phyloP scores from a whole-genome alignment of 805 yeast genomes.

The Kockiozyma suomiensis region DNA sequence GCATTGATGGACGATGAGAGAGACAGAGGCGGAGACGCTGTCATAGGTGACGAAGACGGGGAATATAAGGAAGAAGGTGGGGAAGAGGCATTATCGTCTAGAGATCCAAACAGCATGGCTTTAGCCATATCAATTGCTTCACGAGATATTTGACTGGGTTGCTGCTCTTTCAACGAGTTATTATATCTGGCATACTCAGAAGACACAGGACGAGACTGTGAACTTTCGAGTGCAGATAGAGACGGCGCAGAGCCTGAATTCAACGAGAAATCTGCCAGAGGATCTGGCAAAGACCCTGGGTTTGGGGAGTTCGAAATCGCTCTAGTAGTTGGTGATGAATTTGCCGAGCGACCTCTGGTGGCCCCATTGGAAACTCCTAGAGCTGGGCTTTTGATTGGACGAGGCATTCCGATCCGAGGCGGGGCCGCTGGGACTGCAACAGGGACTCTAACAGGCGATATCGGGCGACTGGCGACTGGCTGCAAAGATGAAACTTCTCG shows the following conservation, averaged over 20 bases:
- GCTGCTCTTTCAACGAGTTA: neutral
- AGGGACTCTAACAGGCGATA: neutral
- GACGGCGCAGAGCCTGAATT: neutral
- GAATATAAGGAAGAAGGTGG: constrained; percentile 1
- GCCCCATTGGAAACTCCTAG: neutral
- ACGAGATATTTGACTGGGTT: neutral
- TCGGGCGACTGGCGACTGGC: neutral
- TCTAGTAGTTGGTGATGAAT: neutral
- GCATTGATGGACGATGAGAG: neutral
- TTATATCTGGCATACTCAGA: constrained; percentile 1
- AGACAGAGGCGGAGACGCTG: constrained; percentile 6
- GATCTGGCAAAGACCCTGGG: neutral
- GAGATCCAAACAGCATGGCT: constrained; percentile 3
- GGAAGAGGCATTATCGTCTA: neutral
- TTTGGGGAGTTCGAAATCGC: neutral
- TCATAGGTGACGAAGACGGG: constrained; percentile 1
- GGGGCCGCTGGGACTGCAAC: neutral
- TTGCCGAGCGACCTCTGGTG: neutral
- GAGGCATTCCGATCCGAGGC: constrained; percentile 7
- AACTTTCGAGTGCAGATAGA: neutral
- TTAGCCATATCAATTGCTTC: neutral
- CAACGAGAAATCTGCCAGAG: neutral
- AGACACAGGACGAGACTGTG: constrained; percentile 1
- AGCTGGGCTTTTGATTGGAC: neutral
- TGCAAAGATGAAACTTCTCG: neutral